phyloP scores from a whole-genome alignment of 257 asterid genomes.

The Haberlea rhodopensis region DNA sequence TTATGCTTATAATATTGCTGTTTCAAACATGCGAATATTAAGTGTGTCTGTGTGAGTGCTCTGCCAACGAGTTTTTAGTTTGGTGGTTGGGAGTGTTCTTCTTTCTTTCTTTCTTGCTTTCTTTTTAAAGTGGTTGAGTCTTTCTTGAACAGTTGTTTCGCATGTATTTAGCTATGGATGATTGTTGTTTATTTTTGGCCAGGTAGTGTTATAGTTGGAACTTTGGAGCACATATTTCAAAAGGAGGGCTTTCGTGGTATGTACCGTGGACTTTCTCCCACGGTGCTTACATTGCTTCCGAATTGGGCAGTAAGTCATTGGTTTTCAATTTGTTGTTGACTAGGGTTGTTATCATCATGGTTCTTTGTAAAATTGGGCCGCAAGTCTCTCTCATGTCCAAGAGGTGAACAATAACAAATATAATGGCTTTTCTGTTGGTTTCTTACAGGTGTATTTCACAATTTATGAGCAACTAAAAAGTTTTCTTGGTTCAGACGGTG shows the following conservation, averaged over 20 bases:
- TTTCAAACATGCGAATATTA: conserved; percentile 16
- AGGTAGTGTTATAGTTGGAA: conserved; percentile 87
- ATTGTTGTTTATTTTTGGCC: no score
- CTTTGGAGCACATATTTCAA: conserved; percentile 75
- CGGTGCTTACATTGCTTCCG: conserved; percentile 87
- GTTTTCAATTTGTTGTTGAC: not conserved
- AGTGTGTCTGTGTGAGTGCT: not conserved
- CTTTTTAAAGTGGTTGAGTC: no score
- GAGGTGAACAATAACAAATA: conserved; percentile 17
- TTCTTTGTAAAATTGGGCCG: no score
- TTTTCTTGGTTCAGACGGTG: conserved; percentile 76
- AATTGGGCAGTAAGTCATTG: conserved; percentile 84
- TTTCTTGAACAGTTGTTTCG: no score
- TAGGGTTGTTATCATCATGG: not conserved
- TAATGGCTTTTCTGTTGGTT: conserved; percentile 11
- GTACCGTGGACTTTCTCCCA: no score
- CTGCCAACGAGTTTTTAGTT: not conserved
- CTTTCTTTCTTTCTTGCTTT: no score
- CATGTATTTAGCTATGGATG: conserved; percentile 12
- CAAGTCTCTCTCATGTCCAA: not conserved
- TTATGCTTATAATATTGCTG: not conserved
- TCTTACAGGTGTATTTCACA: conserved; percentile 87
- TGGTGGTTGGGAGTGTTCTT: not conserved
- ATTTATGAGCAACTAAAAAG: conserved; percentile 83
- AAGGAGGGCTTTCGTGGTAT: no score